Evolutionary conservation across 2,329 filamentous ascomycete genomes (phyloP).

Genomic region (Hymenoscyphus infarciens): DNA sequence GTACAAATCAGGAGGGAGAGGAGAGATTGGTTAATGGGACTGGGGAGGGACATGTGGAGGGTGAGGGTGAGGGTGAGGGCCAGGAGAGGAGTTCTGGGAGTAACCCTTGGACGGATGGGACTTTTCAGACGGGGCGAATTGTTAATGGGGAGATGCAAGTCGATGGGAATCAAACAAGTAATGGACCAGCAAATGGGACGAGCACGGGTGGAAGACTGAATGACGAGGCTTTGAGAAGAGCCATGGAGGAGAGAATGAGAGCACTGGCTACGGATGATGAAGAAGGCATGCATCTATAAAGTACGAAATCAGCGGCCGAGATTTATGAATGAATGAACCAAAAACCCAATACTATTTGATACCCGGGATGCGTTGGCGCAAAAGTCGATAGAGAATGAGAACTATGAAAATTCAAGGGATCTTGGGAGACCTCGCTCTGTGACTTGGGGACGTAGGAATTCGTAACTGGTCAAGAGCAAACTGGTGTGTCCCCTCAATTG

Average conservation of each 20-base stretch:
- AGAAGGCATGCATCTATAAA: slow-evolving; percentile 60
- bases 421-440: too few relatives aligned
- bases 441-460: too few relatives aligned
- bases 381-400: too few relatives aligned
- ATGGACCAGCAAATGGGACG: slow-evolving; percentile 13
- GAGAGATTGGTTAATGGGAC: slow-evolving; percentile 28
- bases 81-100: slow-evolving; percentile 24
- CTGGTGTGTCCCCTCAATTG: too few relatives aligned
- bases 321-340: neutral
- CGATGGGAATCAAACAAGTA: slow-evolving; percentile 33
- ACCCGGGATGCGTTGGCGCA: neutral
- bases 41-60: slow-evolving; percentile 21
- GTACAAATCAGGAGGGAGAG: slow-evolving; percentile 39
- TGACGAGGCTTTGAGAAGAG: slow-evolving; percentile 56
- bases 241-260: slow-evolving; percentile 53
- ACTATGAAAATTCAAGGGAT: too few relatives aligned
- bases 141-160: slow-evolving; percentile 48
- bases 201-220: slow-evolving; percentile 46
- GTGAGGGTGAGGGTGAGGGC: slow-evolving; percentile 24
- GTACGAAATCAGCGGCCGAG: neutral
- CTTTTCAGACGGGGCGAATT: slow-evolving; percentile 58
- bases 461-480: too few relatives aligned
- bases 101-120: slow-evolving; percentile 58
- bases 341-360: neutral
- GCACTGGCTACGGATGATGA: slow-evolving; percentile 45